A percentile compares a stretch with the other conserved stretches of the same genome.
These are phyloP conservation scores for Collybia mongolica DNA, from an alignment of 768 basidiomycete genomes.

Conservation along the genomic window DNA sequence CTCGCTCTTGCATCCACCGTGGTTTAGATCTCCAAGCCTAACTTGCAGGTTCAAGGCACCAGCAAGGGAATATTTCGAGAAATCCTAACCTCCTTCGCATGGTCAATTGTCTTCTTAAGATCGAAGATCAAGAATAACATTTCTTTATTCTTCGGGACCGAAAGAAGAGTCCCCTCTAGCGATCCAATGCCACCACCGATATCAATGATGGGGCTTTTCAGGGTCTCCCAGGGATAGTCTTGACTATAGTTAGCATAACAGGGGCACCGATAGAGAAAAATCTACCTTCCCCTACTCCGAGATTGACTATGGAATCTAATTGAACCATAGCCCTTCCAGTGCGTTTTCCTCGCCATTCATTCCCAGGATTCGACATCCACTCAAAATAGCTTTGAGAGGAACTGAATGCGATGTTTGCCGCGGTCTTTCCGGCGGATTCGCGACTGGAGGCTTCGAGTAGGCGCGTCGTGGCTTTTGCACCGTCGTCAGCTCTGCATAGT, in stretches of 20 bases:
- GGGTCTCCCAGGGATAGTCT: conserved; percentile 8
- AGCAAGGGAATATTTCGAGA: neutral
- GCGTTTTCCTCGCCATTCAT: conserved; percentile 5
- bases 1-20: neutral
- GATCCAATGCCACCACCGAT: conserved; percentile 9
- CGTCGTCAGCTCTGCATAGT: conserved; percentile 3
- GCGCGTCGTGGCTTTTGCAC: conserved; percentile 5
- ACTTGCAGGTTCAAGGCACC: neutral
- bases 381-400: neutral
- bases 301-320: conserved; percentile 5
- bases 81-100: conserved; percentile 5
- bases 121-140: conserved; percentile 5
- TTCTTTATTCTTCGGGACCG: neutral
- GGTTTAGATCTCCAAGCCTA: conserved; percentile 4
- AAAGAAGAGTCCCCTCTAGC: conserved; percentile 1
- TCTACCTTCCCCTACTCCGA: conserved; percentile 6
- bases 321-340: conserved; percentile 6
- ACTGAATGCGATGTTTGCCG: conserved; percentile 2
- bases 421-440: neutral
- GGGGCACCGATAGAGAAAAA: no score
- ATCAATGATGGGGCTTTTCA: conserved; percentile 5
- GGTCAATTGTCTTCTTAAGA: conserved; percentile 5
- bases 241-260: no score
- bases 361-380: conserved; percentile 2
- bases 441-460: conserved; percentile 1